Evolutionary conservation across 768 basidiomycete genomes (phyloP).

Genomic region (Termitomyces eurrhizus): DNA sequence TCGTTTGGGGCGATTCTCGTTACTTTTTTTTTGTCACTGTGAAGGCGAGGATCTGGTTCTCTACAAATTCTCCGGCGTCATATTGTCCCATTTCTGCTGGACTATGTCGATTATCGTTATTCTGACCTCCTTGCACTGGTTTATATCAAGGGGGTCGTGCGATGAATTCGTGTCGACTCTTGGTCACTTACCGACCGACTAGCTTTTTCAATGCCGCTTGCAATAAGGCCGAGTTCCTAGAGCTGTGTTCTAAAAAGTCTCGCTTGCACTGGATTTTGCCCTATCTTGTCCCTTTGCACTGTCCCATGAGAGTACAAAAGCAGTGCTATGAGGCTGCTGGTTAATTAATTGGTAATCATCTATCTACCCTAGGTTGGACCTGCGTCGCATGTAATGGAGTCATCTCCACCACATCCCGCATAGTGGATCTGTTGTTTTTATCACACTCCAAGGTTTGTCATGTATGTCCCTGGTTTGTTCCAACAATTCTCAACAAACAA

Average conservation of each 20-base stretch:
- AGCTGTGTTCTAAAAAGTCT: neutral
- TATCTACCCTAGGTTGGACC: neutral
- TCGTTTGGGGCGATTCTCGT: neutral
- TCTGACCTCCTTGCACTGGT: neutral
- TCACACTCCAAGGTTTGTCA: slow-evolving; percentile 24
- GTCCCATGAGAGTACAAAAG: neutral
- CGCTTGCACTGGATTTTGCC: neutral
- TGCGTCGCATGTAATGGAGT: neutral
- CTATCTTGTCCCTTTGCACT: neutral
- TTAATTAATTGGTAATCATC: neutral
- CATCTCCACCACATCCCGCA: slow-evolving; percentile 17
- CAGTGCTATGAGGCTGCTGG: neutral
- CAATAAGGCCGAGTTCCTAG: neutral
- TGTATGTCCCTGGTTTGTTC: slow-evolving; percentile 19
- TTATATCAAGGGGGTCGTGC: neutral
- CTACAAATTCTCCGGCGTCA: neutral
- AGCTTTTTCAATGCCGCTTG: neutral
- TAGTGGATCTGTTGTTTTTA: slow-evolving; percentile 21
- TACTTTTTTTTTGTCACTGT: neutral
- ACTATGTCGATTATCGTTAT: neutral
- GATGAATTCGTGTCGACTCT: neutral
- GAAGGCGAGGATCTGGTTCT: too few relatives aligned
- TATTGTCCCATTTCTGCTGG: neutral
- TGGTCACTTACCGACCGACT: neutral
- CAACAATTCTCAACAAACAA: neutral